Conservation (phyloP, 2,329 filamentous ascomycete species). For the Fusarium azukiicola region DNA sequence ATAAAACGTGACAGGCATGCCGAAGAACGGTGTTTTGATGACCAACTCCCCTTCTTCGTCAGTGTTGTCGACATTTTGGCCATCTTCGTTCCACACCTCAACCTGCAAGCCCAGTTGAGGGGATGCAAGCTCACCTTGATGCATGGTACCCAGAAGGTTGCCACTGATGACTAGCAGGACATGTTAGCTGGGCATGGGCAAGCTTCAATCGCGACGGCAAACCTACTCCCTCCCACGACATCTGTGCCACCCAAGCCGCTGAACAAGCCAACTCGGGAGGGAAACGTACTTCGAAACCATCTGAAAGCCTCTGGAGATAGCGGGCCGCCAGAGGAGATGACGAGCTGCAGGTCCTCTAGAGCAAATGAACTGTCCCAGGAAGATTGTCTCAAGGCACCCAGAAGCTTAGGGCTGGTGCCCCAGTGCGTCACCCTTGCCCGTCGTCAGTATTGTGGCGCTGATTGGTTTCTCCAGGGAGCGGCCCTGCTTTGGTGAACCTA, state of each 20-base stretch:
- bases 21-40: background rate
- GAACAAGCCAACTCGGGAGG: background rate
- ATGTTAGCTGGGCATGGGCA: too few relatives aligned
- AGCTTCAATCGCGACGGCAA: background rate
- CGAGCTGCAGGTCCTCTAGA: background rate
- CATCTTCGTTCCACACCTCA: constrained; percentile 7
- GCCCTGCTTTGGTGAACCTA: too few relatives aligned
- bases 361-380: background rate
- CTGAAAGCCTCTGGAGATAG: background rate
- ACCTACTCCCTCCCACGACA: background rate
- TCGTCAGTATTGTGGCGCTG: too few relatives aligned
- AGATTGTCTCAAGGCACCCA: background rate
- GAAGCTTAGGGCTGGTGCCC: background rate
- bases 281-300: background rate
- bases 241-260: background rate
- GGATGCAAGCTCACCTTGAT: constrained; percentile 17
- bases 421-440: background rate
- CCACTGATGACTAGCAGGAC: background rate
- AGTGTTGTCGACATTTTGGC: background rate
- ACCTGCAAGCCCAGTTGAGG: constrained; percentile 18
- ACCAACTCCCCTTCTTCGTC: background rate
- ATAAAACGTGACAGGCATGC: constrained; percentile 24
- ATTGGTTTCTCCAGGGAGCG: too few relatives aligned
- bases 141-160: background rate
- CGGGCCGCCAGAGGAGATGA: background rate